Base-by-base conservation (phyloP, 2,329 filamentous ascomycete species). In the Trichoderma semiorbis region DNA sequence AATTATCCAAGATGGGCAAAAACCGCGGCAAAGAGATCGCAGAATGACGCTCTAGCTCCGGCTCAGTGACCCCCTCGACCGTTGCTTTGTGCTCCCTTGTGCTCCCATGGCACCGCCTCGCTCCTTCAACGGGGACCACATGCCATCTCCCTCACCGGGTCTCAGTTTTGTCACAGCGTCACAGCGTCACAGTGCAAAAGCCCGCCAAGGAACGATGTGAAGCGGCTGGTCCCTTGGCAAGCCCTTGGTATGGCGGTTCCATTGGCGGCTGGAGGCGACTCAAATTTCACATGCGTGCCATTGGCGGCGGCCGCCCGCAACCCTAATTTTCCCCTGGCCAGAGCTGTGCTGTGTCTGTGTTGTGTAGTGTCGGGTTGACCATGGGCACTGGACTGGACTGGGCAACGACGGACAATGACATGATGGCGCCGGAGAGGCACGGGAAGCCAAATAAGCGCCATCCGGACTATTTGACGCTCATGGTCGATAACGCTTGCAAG, bases 231-330 rank as follows among this genome's bases (percentile, higher is more conserved):
- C 67, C 53, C 67, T 47, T 62, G 57, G 57, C 67, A 36, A 16
- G 11, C 67, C 43, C 66, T 69, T 69, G 53, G 55, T 69, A 47
- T 43, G 39, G 66, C 64, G 64, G 34, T 67, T 69, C 65, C 36
- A 53, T 69, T 69, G 67, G 67, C 58, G 57, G 67, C 57, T 62
- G 67, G 57, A 18, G 57, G 57, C 30, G 21, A 62, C 28, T 24
- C 67, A 61, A 69, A 69, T 69, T 69, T 61, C 57, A 69, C 28
- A 67, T 62, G 67, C 39, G 30, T 53, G 39, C 55, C 67, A 28
- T 58, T 50, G 67, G 32, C 50, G 67, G 57, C 57, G 67, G 67
- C 67, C 67, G 57, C 57, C 39, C 67, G 36, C 39, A 21, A 16
- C n/a, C 36, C 36, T 50, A 62, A 50, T 62, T 36, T 36, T 69